phyloP scores from a whole-genome alignment of 192 early-diverging fungal species.

The Umbelopsis vinacea region DNA sequence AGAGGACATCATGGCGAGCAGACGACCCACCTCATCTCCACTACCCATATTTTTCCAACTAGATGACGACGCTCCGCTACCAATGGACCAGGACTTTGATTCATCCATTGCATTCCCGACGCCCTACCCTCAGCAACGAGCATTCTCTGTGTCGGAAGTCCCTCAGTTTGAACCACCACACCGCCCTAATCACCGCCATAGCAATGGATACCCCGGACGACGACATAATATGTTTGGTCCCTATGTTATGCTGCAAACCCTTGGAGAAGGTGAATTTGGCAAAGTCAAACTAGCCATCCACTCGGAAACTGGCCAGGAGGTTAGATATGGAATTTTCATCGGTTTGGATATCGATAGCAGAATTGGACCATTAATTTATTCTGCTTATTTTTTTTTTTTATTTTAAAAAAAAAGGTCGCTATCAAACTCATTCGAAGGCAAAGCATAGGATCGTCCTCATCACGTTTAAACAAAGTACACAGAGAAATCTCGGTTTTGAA shows the following conservation, averaged over 20 bases:
- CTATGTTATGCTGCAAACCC: conserved; percentile 91
- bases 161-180: conserved; percentile 2
- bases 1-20: conserved; percentile 2
- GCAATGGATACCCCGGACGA: not conserved
- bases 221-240: conserved; percentile 60
- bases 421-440: conserved; percentile 96
- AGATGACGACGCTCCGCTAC: conserved; percentile 18
- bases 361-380: not conserved
- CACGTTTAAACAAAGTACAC: conserved; percentile 84
- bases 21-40: conserved; percentile 20
- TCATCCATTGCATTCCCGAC: not conserved
- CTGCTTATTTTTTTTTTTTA: not conserved
- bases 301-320: conserved; percentile 66
- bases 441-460: conserved; percentile 74
- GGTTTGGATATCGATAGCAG: not conserved
- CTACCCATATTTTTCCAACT: conserved; percentile 14
- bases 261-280: conserved; percentile 95
- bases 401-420: conserved; percentile 66
- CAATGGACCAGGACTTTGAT: conserved; percentile 12
- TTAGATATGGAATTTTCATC: conserved; percentile 12
- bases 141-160: conserved; percentile 15
- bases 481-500: conserved; percentile 91
- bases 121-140: conserved; percentile 4
- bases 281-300: conserved; percentile 94
- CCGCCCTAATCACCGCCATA: conserved; percentile 11